phyloP scores from a whole-genome alignment of 2,329 filamentous ascomycete genomes.

The Colletotrichum eleusines region DNA sequence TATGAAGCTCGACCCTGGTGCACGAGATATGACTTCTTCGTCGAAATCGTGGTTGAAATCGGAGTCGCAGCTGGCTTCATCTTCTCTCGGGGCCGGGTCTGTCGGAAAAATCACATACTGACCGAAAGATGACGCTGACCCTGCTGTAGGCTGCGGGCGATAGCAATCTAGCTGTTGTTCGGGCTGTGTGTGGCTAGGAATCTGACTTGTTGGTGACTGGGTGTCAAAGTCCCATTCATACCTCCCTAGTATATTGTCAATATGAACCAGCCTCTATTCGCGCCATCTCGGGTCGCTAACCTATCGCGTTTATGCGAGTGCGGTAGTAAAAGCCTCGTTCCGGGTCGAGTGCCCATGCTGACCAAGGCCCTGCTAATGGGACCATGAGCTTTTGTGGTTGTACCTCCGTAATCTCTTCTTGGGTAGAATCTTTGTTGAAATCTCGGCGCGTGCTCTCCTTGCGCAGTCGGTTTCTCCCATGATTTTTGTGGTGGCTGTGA shows the following conservation, averaged over 20 bases:
- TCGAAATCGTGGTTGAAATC: not conserved
- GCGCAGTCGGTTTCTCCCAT: not conserved
- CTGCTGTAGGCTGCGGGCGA: not conserved
- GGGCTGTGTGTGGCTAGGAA: not conserved
- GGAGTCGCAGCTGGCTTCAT: not conserved
- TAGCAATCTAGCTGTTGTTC: not conserved
- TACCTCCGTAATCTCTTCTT: no score
- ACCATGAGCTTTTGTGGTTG: not conserved
- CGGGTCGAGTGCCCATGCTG: conserved; percentile 10
- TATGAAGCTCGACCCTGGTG: not conserved
- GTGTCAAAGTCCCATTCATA: conserved; percentile 9
- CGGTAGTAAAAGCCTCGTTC: conserved; percentile 26
- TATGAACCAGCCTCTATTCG: no score
- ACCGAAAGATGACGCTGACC: not conserved
- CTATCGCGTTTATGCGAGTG: conserved; percentile 8
- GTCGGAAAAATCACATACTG: not conserved
- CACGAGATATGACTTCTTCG: not conserved
- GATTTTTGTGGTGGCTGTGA: conserved; percentile 8
- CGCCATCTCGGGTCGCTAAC: not conserved
- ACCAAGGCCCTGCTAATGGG: conserved; percentile 7
- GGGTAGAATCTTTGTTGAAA: not conserved
- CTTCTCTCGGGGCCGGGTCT: not conserved
- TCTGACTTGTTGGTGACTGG: not conserved
- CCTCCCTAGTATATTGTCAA: not conserved
- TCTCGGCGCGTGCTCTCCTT: not conserved